These are phyloP conservation scores for Pichia occidentalis DNA, from an alignment of 805 yeast species.

Conservation along the genomic window DNA sequence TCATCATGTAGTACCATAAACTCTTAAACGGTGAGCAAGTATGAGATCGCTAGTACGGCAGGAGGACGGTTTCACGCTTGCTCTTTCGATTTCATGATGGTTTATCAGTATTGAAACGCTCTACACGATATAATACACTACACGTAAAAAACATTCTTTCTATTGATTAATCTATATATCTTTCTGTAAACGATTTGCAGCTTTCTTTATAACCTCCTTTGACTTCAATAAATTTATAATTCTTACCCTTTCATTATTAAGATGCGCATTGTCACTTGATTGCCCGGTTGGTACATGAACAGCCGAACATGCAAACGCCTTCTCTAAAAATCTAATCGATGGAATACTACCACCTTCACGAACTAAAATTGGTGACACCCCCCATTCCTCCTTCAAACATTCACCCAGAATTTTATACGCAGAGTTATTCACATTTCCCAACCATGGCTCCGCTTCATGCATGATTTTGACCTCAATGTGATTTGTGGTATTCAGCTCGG, in stretches of 20 bases:
- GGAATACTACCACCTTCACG: constrained; percentile 98
- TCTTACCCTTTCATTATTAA: constrained; percentile 78
- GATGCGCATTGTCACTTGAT: constrained; percentile 88
- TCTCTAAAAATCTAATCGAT: constrained; percentile 77
- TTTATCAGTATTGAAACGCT: no score
- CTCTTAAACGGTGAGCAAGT: no score
- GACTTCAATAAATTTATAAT: constrained; percentile 72
- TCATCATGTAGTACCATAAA: no score
- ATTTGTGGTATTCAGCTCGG: constrained; percentile 51
- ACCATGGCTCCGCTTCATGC: constrained; percentile 94
- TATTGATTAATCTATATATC: neutral
- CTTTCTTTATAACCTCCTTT: constrained; percentile 52
- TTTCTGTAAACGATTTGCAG: constrained; percentile 39
- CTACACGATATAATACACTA: neutral
- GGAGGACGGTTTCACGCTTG: no score
- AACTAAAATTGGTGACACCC: constrained; percentile 70
- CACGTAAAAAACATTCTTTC: neutral
- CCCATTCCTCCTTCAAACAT: constrained; percentile 69
- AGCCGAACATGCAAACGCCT: constrained; percentile 77
- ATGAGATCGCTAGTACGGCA: no score
- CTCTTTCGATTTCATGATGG: no score
- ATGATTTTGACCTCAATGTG: constrained; percentile 51
- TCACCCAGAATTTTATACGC: constrained; percentile 63
- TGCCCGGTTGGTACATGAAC: constrained; percentile 97
- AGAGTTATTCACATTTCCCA: constrained; percentile 74